Percentiles rank a stretch among this genome's conserved stretches.
These are phyloP conservation scores for Alisma plantagoaquatica DNA, from an alignment of 106 monocot genomes.

Conservation along the genomic window DNA sequence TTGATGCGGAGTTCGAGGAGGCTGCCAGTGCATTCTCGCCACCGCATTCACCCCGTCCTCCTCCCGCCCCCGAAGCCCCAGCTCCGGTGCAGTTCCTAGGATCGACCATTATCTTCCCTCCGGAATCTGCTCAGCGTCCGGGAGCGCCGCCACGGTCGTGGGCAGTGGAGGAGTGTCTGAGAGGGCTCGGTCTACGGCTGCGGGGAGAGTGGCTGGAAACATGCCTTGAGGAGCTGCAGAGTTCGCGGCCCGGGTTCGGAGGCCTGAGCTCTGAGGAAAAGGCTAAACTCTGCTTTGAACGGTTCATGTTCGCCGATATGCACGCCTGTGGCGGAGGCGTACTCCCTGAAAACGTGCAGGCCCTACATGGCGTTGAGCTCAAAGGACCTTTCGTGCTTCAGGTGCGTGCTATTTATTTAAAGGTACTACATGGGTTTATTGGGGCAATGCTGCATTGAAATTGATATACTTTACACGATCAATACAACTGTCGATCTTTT, in stretches of 20 bases:
- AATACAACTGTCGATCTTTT: too few relatives aligned
- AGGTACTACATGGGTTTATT: too few relatives aligned
- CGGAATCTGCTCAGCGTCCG: too few relatives aligned
- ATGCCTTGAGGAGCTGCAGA: slow-evolving; percentile 27
- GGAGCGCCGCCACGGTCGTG: not conserved
- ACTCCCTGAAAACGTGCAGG: slow-evolving; percentile 56
- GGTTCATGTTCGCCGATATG: slow-evolving; percentile 75
- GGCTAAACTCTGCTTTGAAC: slow-evolving; percentile 72
- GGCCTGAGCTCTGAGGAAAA: slow-evolving; percentile 24
- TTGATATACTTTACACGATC: too few relatives aligned
- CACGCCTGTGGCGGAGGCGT: slow-evolving; percentile 58
- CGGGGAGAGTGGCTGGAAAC: slow-evolving; percentile 58
- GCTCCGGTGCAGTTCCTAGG: not conserved
- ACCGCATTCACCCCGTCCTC: not conserved
- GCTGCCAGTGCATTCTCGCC: too few relatives aligned
- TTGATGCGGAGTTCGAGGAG: too few relatives aligned
- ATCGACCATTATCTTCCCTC: too few relatives aligned
- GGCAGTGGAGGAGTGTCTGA: slow-evolving; percentile 34
- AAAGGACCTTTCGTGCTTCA: slow-evolving; percentile 90
- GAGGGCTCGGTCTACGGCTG: slow-evolving; percentile 39
- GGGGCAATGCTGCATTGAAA: too few relatives aligned
- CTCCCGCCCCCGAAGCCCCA: not conserved
- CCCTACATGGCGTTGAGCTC: slow-evolving; percentile 50
- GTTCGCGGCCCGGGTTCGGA: slow-evolving; percentile 23
- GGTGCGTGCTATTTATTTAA: too few relatives aligned